phyloP scores from a whole-genome alignment of 495 filamentous ascomycete species.

The Penicillium paradoxum region DNA sequence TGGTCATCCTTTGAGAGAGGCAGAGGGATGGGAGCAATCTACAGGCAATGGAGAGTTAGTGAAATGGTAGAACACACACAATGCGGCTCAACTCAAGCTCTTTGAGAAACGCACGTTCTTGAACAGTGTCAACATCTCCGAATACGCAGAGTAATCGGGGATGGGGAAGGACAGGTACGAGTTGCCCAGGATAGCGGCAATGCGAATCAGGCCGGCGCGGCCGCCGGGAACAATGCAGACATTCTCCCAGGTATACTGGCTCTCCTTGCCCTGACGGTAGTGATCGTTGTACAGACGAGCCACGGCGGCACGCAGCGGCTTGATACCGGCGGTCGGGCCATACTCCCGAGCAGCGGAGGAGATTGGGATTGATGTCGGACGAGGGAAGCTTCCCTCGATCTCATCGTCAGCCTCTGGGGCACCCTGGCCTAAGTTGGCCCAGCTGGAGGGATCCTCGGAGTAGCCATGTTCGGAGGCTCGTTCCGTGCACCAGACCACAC shows the following conservation, averaged over 20 bases:
- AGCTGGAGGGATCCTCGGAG: conserved; percentile 70
- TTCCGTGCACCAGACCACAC: conserved; percentile 85
- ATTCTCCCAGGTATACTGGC: conserved; percentile 96
- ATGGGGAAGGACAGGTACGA: conserved; percentile 88
- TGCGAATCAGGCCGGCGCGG: conserved; percentile 85
- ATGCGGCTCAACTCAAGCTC: neutral
- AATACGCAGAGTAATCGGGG: conserved; percentile 76
- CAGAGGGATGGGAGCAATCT: conserved; percentile 88
- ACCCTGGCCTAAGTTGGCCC: conserved; percentile 94
- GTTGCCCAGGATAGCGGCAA: conserved; percentile 90
- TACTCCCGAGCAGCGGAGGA: conserved; percentile 76
- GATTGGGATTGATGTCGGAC: conserved; percentile 79
- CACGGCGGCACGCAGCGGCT: conserved; percentile 82
- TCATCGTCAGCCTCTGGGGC: conserved; percentile 93
- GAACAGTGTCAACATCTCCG: conserved; percentile 92
- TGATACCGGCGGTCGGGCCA: conserved; percentile 91
- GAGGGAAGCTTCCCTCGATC: conserved; percentile 81
- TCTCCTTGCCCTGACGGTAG: conserved; percentile 81
- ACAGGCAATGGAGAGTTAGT: neutral
- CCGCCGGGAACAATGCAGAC: conserved; percentile 97
- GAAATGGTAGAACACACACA: conserved; percentile 1
- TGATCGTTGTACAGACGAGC: conserved; percentile 89
- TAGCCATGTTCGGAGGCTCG: conserved; percentile 75
- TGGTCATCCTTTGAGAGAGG: conserved; percentile 76
- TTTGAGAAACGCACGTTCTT: conserved; percentile 56